A percentile compares a stretch with the other conserved stretches of the same genome.
phyloP scores from a whole-genome alignment of 1,284 basidiomycete genomes.

The Sphaerobolus stellatus region DNA sequence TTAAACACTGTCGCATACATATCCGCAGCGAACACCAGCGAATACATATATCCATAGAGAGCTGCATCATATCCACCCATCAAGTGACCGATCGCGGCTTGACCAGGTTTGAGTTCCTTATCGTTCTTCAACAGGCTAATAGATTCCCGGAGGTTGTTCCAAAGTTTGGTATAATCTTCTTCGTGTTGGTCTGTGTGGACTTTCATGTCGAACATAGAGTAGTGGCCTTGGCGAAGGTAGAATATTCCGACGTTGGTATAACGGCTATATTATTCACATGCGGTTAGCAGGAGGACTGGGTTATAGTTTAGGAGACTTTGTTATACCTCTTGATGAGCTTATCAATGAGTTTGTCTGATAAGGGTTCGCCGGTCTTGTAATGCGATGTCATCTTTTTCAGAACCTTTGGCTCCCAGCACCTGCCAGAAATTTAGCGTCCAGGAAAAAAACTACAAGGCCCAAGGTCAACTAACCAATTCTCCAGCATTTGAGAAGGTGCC shows the following conservation, averaged over 20 bases:
- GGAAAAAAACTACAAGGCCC: not conserved
- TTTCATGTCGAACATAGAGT: constrained; percentile 75
- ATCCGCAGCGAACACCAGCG: constrained; percentile 73
- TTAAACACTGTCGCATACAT: constrained; percentile 84
- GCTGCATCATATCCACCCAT: constrained; percentile 76
- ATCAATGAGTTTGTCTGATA: constrained; percentile 73
- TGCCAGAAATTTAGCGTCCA: constrained; percentile 21
- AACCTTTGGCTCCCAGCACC: constrained; percentile 79
- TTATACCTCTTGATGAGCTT: constrained; percentile 74
- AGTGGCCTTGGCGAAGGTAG: constrained; percentile 80
- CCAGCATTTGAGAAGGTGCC: constrained; percentile 86
- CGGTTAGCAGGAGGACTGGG: too few species aligned
- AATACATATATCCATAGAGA: constrained; percentile 79
- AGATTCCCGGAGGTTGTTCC: constrained; percentile 66
- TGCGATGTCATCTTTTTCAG: constrained; percentile 76
- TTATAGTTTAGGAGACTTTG: too few species aligned
- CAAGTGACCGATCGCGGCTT: constrained; percentile 70
- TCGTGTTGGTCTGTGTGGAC: constrained; percentile 70
- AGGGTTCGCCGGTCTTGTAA: constrained; percentile 67
- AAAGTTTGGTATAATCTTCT: constrained; percentile 70
- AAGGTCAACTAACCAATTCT: constrained; percentile 67
- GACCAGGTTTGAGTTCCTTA: constrained; percentile 61
- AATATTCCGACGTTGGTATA: constrained; percentile 79
- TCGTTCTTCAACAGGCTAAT: constrained; percentile 67
- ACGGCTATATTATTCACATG: too few species aligned